A percentile compares a stretch with the other conserved stretches of the same genome.
Conservation (phyloP, 768 basidiomycete genomes). For the Auriscalpium microsporum region DNA sequence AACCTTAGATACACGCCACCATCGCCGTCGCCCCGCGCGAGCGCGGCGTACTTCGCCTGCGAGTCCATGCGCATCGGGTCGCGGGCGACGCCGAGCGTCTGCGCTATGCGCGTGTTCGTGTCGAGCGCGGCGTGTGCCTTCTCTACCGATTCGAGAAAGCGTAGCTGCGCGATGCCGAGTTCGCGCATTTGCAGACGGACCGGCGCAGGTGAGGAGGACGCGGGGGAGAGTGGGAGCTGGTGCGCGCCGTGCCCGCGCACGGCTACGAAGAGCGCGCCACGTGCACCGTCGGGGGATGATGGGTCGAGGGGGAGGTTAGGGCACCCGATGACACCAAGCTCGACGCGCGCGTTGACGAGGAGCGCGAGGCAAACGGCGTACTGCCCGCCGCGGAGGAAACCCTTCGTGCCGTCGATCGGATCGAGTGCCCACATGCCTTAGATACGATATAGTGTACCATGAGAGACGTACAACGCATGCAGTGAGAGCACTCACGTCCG, state of each 20-base stretch:
- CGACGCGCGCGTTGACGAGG: slow-evolving; percentile 40
- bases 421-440: slow-evolving; percentile 36
- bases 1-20: slow-evolving; percentile 66
- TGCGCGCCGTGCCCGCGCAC: slow-evolving; percentile 80
- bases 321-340: slow-evolving; percentile 61
- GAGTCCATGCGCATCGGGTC: slow-evolving; percentile 83
- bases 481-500: slow-evolving; percentile 50
- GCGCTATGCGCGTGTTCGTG: slow-evolving; percentile 68
- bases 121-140: slow-evolving; percentile 86
- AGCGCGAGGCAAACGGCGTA: slow-evolving; percentile 55
- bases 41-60: slow-evolving; percentile 89
- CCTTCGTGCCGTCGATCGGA: slow-evolving; percentile 53
- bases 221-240: slow-evolving; percentile 52
- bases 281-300: slow-evolving; percentile 44
- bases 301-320: slow-evolving; percentile 74
- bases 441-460: neutral
- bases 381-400: slow-evolving; percentile 53
- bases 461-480: neutral
- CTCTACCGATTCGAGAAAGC: slow-evolving; percentile 89
- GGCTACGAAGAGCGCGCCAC: slow-evolving; percentile 80
- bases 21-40: slow-evolving; percentile 74
- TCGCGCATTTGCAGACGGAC: slow-evolving; percentile 45
- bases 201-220: slow-evolving; percentile 33
- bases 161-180: slow-evolving; percentile 39
- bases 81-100: slow-evolving; percentile 55